Evolutionary conservation across 495 filamentous ascomycete species (phyloP).

Genomic region (Lophiotrema nucula): DNA sequence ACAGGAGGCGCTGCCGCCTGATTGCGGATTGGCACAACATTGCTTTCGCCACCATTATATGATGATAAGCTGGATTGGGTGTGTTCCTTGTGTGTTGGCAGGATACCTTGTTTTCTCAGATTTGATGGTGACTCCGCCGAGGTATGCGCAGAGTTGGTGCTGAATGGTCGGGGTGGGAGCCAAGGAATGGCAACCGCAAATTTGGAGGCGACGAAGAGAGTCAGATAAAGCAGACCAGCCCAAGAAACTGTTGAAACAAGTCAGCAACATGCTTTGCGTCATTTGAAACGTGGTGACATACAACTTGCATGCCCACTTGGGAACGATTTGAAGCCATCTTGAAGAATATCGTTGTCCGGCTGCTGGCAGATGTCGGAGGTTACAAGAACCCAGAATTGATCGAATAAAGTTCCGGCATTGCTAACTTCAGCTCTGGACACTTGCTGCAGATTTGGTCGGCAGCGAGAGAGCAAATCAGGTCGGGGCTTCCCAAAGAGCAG

Average conservation of each 20-base stretch:
- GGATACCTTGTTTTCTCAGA: constrained; percentile 12
- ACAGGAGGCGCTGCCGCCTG: constrained; percentile 61
- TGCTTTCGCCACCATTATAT: background rate
- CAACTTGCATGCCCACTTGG: constrained; percentile 69
- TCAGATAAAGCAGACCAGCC: constrained; percentile 61
- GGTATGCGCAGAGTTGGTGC: constrained; percentile 24
- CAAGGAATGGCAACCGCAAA: constrained; percentile 60
- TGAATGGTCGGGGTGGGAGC: constrained; percentile 27
- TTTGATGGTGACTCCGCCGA: constrained; percentile 21
- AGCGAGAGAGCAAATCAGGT: constrained; percentile 63
- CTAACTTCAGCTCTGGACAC: constrained; percentile 49
- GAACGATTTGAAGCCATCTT: constrained; percentile 66
- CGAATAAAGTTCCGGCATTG: constrained; percentile 49
- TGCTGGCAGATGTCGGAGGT: constrained; percentile 55
- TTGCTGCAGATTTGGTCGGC: constrained; percentile 53
- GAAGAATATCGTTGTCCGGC: constrained; percentile 41
- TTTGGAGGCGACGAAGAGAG: constrained; percentile 64
- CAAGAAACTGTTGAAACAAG: constrained; percentile 53
- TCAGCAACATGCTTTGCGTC: background rate
- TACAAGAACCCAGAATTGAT: constrained; percentile 51
- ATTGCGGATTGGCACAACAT: constrained; percentile 39
- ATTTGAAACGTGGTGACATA: constrained; percentile 40
- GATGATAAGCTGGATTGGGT: constrained; percentile 12
- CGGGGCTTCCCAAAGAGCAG: constrained; percentile 62
- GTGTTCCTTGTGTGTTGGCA: constrained; percentile 10